A percentile compares a stretch with the other conserved stretches of the same genome.
Evolutionary conservation across 2,329 filamentous ascomycete species (phyloP).

Genomic region (Plenodomus tracheiphilus): DNA sequence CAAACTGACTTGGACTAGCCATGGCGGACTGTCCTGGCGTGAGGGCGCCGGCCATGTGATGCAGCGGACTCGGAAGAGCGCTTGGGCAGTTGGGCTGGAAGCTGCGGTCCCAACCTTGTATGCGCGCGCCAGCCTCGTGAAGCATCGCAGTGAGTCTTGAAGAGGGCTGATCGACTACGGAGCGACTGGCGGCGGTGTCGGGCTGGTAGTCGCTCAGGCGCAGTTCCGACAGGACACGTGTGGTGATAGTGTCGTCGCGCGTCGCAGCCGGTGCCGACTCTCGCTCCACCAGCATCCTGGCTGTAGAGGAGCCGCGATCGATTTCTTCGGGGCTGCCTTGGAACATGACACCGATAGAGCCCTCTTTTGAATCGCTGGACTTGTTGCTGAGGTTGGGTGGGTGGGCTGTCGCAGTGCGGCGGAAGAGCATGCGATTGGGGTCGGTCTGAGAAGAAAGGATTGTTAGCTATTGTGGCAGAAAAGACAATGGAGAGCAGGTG

Average conservation of each 20-base stretch:
- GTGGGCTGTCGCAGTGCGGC: slow-evolving; percentile 11
- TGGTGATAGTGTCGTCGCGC: slow-evolving; percentile 10
- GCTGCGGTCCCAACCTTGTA: slow-evolving; percentile 16
- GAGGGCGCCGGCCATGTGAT: slow-evolving; percentile 13
- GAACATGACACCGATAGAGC: slow-evolving; percentile 29
- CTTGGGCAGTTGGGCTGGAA: slow-evolving; percentile 28
- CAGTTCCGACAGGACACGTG: slow-evolving; percentile 24
- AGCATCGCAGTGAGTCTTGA: slow-evolving; percentile 37
- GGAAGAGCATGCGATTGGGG: slow-evolving; percentile 25
- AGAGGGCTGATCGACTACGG: slow-evolving; percentile 24
- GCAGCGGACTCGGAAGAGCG: slow-evolving; percentile 38
- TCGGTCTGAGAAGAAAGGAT: slow-evolving; percentile 25
- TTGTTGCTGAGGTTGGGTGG: slow-evolving; percentile 7
- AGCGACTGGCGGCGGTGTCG: neutral
- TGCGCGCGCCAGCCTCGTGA: slow-evolving; percentile 19
- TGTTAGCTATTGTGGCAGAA: slow-evolving; percentile 9
- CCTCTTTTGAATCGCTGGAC: slow-evolving; percentile 12
- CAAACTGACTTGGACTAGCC: neutral
- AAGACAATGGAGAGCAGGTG: neutral
- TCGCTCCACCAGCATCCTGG: slow-evolving; percentile 7
- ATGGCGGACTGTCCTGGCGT: slow-evolving; percentile 3
- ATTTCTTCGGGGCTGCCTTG: slow-evolving; percentile 28
- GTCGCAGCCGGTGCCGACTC: slow-evolving; percentile 3
- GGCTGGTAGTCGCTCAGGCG: slow-evolving; percentile 9
- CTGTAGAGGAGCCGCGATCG: slow-evolving; percentile 17